These are phyloP conservation scores for Phyllostachys edulis DNA, from an alignment of 176 grass and related monocot genomes.

Conservation along the genomic window DNA sequence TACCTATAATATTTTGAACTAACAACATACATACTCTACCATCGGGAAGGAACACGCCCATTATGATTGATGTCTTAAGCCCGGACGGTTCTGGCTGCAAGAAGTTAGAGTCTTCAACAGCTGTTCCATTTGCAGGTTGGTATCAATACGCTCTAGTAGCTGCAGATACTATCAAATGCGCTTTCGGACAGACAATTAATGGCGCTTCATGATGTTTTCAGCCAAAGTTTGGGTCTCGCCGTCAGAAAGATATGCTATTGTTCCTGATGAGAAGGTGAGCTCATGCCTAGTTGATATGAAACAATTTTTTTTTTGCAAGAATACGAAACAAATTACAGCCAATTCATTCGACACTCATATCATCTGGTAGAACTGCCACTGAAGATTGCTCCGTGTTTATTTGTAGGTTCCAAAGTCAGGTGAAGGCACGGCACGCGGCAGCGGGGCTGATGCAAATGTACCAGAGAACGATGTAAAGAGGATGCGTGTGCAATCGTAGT, in stretches of 20 bases:
- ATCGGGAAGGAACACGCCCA: constrained; percentile 73
- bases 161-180: background rate
- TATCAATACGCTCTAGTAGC: background rate
- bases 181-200: background rate
- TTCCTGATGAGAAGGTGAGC: constrained; percentile 89
- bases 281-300: background rate
- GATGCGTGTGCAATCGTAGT: constrained; percentile 59
- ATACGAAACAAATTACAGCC: background rate
- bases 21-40: constrained; percentile 12
- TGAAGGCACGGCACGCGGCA: constrained; percentile 38
- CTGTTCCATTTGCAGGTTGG: constrained; percentile 62
- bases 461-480: constrained; percentile 87
- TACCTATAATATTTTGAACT: background rate
- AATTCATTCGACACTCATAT: background rate
- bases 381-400: background rate
- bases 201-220: constrained; percentile 36
- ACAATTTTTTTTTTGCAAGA: background rate
- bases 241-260: constrained; percentile 95
- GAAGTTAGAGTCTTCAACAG: constrained; percentile 72
- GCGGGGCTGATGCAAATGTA: constrained; percentile 76
- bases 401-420: constrained; percentile 51
- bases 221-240: constrained; percentile 95
- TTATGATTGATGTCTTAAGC: constrained; percentile 84
- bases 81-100: constrained; percentile 68
- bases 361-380: background rate